Percentiles rank a stretch among this genome's conserved stretches.
phyloP scores from a whole-genome alignment of 352 stramenopile genomes.

The Lagenidium sp. region DNA sequence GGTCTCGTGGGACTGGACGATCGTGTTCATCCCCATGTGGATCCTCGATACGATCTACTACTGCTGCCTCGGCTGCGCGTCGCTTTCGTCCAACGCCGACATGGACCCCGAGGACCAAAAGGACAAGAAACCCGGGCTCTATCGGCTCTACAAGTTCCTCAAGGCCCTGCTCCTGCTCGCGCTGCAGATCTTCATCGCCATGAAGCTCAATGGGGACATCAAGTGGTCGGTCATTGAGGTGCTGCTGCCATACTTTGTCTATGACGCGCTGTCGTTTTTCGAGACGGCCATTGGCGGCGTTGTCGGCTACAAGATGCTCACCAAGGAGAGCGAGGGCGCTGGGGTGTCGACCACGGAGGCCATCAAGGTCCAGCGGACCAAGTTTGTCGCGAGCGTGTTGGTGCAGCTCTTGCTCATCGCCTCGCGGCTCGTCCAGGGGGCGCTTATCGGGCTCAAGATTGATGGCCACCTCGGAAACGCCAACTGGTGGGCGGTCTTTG shows the following conservation, averaged over 20 bases:
- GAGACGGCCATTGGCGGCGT: conserved; percentile 45
- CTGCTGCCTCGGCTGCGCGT: conserved; percentile 62
- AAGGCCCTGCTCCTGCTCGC: conserved; percentile 69
- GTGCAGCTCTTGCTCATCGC: conserved; percentile 33
- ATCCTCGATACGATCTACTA: conserved; percentile 67
- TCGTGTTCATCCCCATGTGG: conserved; percentile 79
- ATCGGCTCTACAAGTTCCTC: conserved; percentile 76
- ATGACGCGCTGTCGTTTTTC: conserved; percentile 60
- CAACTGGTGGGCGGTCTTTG: conserved; percentile 78
- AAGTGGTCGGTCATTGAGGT: conserved; percentile 50
- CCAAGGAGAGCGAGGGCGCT: conserved; percentile 64
- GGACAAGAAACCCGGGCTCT: conserved; percentile 29
- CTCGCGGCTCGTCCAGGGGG: conserved; percentile 46
- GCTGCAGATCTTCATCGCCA: conserved; percentile 73
- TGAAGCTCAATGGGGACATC: conserved; percentile 73
- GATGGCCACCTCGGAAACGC: conserved; percentile 34
- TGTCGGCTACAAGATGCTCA: conserved; percentile 61
- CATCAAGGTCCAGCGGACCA: conserved; percentile 51
- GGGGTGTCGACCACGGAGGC: conserved; percentile 55
- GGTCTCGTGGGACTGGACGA: conserved; percentile 69
- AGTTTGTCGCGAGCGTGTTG: conserved; percentile 27
- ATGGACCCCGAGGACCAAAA: conserved; percentile 57
- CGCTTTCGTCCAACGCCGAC: conserved; percentile 26
- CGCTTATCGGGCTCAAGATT: conserved; percentile 63
- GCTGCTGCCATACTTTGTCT: conserved; percentile 74